Evolutionary conservation across 176 grass and related monocot genomes (phyloP), one percentile per base, ranked within the genome.

Genomic region (Raddia distichophylla): DNA sequence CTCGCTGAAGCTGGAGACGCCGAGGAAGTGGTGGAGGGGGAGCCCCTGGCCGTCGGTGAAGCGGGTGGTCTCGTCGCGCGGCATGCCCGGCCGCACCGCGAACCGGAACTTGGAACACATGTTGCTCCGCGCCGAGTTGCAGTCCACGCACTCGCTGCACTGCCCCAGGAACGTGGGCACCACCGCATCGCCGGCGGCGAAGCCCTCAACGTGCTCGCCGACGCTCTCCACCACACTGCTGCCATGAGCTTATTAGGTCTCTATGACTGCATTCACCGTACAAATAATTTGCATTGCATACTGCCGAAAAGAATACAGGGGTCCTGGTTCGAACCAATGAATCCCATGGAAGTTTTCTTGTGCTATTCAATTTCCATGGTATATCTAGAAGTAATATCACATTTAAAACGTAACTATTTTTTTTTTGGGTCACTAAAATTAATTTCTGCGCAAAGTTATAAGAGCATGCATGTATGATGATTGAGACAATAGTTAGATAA

Each of bases 181-280:
- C 64, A 98, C 92, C 16, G 81, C 43, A 62, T 98, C 90, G 2
- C 95, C 95, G 0, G 19, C 84, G 46, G 67, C 72, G 52, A 98
- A 81, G 22, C 84, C 92, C 13, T 89, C 80, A 47, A 91, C 95
- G 1, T 78, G 76, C 1, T 93, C 90, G 0, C 95, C 95, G 0
- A 89, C 64, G 84, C 95, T 94, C 81, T 98, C 95, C 88, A 98
- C 92, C 40, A 89, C 82, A 78, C 95, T 97, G 81, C 53, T 97
- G 81, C 53, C 67, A 75, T 2, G 19, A 54, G 27, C 33, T 17
- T 17, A 19, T 27, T 27, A 27, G 27, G 27, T 27, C 17, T 15
- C 17, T 3, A 2, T 8, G 16, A 10, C 10, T 11, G 40, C 8
- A 10, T n/a, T 58, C 8, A 45, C 65, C 40, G 11, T 68, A 3